phyloP scores from a whole-genome alignment of 2,329 filamentous ascomycete genomes.

The Trichoderma lentiforme region DNA sequence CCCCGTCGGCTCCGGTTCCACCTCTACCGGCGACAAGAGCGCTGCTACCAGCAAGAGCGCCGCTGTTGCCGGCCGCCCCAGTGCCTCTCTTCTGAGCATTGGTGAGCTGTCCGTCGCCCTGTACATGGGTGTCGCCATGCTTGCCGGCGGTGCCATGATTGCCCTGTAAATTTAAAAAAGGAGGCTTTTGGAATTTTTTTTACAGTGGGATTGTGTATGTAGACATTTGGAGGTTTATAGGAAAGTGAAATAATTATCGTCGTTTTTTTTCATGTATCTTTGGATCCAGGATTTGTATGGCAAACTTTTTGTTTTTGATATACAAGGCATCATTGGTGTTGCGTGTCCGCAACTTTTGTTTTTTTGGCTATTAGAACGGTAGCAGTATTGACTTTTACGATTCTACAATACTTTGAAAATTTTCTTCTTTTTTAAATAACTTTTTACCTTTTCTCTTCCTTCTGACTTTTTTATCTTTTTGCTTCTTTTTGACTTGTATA shows the following conservation, averaged over 20 bases:
- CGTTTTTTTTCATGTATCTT: not conserved
- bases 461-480: too few relatives aligned
- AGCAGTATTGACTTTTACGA: constrained; percentile 17
- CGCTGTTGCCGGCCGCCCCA: constrained; percentile 35
- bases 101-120: constrained; percentile 48
- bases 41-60: constrained; percentile 33
- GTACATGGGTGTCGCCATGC: constrained; percentile 52
- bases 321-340: constrained; percentile 15
- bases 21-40: constrained; percentile 27
- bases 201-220: constrained; percentile 3
- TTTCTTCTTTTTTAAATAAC: not conserved
- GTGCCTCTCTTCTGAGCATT: constrained; percentile 41
- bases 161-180: constrained; percentile 41
- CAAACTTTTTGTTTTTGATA: not conserved
- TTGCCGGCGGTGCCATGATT: constrained; percentile 52
- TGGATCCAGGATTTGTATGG: constrained; percentile 9
- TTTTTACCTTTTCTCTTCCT: too few relatives aligned
- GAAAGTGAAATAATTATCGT: constrained; percentile 14
- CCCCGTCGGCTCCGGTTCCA: constrained; percentile 25
- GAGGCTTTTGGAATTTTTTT: not conserved
- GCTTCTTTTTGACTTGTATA: not conserved
- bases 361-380: constrained; percentile 10
- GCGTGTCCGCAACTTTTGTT: not conserved
- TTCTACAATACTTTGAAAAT: not conserved
- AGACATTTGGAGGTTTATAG: constrained; percentile 3